These are phyloP conservation scores for Trypethelium eluteriae DNA, from an alignment of 495 filamentous ascomycete genomes.

Conservation along the genomic window DNA sequence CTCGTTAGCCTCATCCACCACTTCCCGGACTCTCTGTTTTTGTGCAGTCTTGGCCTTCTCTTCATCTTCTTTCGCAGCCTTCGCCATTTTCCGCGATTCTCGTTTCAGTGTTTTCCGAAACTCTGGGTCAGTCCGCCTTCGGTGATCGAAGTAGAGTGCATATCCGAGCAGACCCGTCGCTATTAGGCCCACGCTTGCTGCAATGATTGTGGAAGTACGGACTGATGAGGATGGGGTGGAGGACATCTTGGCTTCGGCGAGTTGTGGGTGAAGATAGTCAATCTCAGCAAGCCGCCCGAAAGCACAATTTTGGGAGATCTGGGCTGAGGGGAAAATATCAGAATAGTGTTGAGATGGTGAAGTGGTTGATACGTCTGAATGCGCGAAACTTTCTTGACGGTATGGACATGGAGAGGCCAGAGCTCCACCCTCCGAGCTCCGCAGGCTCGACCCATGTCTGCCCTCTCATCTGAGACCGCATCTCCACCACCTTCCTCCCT, in stretches of 20 bases:
- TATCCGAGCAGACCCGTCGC: slow-evolving; percentile 70
- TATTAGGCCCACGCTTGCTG: slow-evolving; percentile 63
- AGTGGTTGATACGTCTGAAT: background rate
- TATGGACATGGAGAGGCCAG: background rate
- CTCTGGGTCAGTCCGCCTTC: slow-evolving; percentile 73
- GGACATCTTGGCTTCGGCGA: slow-evolving; percentile 18
- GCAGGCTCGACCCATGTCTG: background rate
- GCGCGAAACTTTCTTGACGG: background rate
- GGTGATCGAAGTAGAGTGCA: slow-evolving; percentile 92
- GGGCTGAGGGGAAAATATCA: background rate
- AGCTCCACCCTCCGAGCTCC: slow-evolving; percentile 6
- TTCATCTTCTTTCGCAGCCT: slow-evolving; percentile 68
- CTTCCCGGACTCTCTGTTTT: slow-evolving; percentile 60
- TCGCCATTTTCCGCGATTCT: slow-evolving; percentile 67
- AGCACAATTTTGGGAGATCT: background rate
- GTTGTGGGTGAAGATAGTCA: too few species aligned
- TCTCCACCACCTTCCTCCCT: background rate
- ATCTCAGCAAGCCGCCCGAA: background rate
- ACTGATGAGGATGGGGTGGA: slow-evolving; percentile 43
- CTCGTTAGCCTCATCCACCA: slow-evolving; percentile 68
- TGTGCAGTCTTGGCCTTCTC: slow-evolving; percentile 60
- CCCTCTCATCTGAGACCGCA: slow-evolving; percentile 5
- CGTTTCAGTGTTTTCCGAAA: slow-evolving; percentile 81
- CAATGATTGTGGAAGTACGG: slow-evolving; percentile 62
- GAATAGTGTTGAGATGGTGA: background rate